Percentiles rank a stretch among this genome's conserved stretches.
phyloP scores from a whole-genome alignment of 2,329 filamentous ascomycete species.

The Pezicula carpinea region DNA sequence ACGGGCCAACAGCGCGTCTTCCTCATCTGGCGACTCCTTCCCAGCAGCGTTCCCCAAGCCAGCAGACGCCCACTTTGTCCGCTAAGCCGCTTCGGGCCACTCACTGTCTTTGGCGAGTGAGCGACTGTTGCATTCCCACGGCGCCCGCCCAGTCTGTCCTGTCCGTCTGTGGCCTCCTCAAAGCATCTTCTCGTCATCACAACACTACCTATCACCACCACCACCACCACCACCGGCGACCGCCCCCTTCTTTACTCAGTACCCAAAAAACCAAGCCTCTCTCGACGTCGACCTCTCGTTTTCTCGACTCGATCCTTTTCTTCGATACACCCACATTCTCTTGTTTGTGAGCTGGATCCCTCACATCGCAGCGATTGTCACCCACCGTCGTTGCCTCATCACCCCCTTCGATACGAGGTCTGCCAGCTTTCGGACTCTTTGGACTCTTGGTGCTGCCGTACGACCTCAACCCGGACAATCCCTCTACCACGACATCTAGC shows the following conservation, averaged over 20 bases:
- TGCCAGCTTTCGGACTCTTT: constrained; percentile 8
- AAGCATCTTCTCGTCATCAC: neutral
- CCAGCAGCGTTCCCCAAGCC: no score
- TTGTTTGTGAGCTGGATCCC: constrained; percentile 25
- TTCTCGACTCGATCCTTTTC: constrained; percentile 4
- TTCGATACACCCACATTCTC: constrained; percentile 14
- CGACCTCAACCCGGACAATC: neutral
- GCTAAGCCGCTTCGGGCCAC: no score
- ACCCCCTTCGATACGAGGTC: constrained; percentile 9
- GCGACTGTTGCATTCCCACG: neutral
- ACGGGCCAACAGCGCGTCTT: no score
- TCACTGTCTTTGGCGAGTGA: no score
- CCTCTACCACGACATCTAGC: neutral
- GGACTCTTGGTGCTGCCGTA: neutral
- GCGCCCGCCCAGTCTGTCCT: neutral
- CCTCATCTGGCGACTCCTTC: no score
- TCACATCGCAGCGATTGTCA: constrained; percentile 13
- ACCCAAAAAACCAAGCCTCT: neutral
- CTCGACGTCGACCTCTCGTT: constrained; percentile 10
- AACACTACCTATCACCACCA: neutral
- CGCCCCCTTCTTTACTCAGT: neutral
- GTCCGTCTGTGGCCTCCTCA: neutral
- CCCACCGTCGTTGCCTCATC: constrained; percentile 7
- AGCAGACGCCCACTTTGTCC: no score
- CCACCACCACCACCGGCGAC: neutral